These are phyloP conservation scores for Dryas drummondii DNA, from an alignment of 306 rosid species.

Conservation along the genomic window DNA sequence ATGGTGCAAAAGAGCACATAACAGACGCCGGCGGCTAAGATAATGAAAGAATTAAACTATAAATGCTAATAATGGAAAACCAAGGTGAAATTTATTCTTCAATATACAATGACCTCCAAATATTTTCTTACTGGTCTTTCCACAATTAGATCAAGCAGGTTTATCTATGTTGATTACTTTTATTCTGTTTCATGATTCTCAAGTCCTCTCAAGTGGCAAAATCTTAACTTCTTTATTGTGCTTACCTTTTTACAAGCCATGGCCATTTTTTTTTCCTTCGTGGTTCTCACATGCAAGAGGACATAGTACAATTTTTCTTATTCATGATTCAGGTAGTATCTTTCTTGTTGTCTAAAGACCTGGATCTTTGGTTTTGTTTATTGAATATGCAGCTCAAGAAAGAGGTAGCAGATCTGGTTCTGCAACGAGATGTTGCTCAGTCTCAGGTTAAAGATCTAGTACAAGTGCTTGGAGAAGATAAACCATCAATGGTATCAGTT, in stretches of 20 bases:
- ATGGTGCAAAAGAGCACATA: constrained; percentile 5
- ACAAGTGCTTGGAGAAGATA: constrained; percentile 52
- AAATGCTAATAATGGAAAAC: background rate
- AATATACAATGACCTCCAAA: background rate
- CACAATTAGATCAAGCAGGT: background rate
- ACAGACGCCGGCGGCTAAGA: background rate
- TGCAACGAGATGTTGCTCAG: constrained; percentile 72
- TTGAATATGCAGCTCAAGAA: constrained; percentile 66
- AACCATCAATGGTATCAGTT: constrained; percentile 39
- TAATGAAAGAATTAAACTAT: background rate
- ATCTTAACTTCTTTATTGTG: background rate
- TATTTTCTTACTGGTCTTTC: background rate
- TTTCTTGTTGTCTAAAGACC: constrained; percentile 3
- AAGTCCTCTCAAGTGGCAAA: background rate
- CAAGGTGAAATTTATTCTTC: background rate
- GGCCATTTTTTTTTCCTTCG: background rate
- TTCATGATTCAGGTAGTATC: constrained; percentile 3
- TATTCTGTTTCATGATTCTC: background rate
- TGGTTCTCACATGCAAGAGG: constrained; percentile 2
- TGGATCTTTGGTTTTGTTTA: constrained; percentile 19
- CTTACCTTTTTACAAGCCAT: background rate
- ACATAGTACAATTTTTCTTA: background rate
- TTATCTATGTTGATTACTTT: background rate
- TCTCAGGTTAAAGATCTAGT: constrained; percentile 74
- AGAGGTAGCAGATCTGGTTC: constrained; percentile 57